Evolutionary conservation across 768 basidiomycete species (phyloP).

Genomic region (Tricholoma hemisulphureum): DNA sequence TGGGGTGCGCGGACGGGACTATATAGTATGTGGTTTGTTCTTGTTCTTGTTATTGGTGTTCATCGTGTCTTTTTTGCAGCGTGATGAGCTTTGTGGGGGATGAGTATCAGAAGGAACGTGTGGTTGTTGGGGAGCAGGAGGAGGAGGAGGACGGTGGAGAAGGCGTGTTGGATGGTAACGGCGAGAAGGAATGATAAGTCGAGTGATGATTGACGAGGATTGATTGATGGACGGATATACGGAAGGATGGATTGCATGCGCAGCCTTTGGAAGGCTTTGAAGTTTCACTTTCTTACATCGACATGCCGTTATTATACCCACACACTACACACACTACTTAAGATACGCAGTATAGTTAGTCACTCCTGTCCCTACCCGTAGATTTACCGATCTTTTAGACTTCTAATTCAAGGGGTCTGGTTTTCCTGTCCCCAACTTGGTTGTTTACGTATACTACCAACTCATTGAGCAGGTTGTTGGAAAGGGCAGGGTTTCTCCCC

Average conservation of each 20-base stretch:
- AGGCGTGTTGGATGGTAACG: not conserved
- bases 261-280: not conserved
- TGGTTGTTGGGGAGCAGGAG: not conserved
- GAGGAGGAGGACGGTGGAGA: too few species aligned
- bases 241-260: not conserved
- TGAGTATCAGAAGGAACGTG: constrained; percentile 26
- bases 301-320: too few species aligned
- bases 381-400: too few species aligned
- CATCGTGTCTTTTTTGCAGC: constrained; percentile 11
- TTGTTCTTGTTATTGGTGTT: not conserved
- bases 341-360: too few species aligned
- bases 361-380: too few species aligned
- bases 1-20: constrained; percentile 88
- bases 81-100: constrained; percentile 38
- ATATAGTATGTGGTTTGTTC: constrained; percentile 81
- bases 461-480: too few species aligned
- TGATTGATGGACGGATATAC: not conserved
- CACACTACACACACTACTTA: too few species aligned
- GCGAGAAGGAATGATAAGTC: not conserved
- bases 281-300: too few species aligned
- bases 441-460: too few species aligned
- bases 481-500: too few species aligned
- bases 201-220: not conserved
- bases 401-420: too few species aligned
- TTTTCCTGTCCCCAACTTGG: too few species aligned